A percentile compares a stretch with the other conserved stretches of the same genome.
phyloP scores from a whole-genome alignment of 768 basidiomycete species.

The Hypholoma fasciculare region DNA sequence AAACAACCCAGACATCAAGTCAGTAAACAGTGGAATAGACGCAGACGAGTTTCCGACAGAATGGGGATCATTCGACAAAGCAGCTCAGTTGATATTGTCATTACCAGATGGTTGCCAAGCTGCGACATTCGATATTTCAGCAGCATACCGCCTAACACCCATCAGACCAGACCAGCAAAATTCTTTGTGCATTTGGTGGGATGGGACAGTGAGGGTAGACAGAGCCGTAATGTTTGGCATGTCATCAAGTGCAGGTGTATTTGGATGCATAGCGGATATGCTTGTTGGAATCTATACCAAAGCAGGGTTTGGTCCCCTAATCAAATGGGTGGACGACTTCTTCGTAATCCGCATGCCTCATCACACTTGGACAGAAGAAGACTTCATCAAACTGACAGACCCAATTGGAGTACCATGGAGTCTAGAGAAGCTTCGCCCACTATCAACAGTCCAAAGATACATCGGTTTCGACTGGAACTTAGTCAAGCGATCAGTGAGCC shows the following conservation, averaged over 20 bases:
- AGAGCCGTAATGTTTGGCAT: constrained; percentile 29
- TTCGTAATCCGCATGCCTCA: constrained; percentile 13
- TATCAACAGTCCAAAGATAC: constrained; percentile 5
- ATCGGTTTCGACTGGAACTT: constrained; percentile 20
- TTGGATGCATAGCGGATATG: constrained; percentile 30
- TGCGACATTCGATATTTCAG: constrained; percentile 31
- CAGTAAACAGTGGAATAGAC: constrained; percentile 29
- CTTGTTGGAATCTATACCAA: constrained; percentile 25
- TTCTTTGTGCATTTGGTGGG: constrained; percentile 29
- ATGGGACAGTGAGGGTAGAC: constrained; percentile 33
- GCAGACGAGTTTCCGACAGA: constrained; percentile 31
- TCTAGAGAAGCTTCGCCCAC: constrained; percentile 1
- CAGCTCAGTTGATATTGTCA: constrained; percentile 17
- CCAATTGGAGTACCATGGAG: constrained; percentile 16
- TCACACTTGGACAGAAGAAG: constrained; percentile 12
- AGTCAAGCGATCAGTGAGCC: neutral
- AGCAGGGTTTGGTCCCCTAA: neutral
- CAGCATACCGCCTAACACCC: constrained; percentile 38
- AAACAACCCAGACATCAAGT: constrained; percentile 19
- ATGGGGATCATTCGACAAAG: constrained; percentile 38
- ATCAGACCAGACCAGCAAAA: constrained; percentile 34
- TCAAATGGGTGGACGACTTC: constrained; percentile 33
- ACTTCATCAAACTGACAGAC: constrained; percentile 13
- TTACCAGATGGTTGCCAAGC: neutral
- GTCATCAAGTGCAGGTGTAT: constrained; percentile 27